Conservation (phyloP, 805 yeast genomes). For the Blastobotrys attinorum region DNA sequence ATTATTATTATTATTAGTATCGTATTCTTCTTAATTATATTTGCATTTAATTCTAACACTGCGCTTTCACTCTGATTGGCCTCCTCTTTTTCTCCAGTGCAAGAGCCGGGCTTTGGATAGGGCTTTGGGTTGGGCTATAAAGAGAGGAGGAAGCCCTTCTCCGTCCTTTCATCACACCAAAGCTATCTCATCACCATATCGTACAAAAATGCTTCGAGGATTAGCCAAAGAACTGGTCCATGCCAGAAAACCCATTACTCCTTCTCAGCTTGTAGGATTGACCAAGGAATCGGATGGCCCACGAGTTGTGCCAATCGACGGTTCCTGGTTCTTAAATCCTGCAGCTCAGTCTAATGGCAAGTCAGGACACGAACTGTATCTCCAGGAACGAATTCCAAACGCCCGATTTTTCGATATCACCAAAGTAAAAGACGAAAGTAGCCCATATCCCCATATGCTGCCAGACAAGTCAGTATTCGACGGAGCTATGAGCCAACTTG, state of each 20-base stretch:
- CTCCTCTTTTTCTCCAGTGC: too few species aligned
- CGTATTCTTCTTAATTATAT: too few species aligned
- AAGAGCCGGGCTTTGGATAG: too few species aligned
- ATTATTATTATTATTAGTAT: too few species aligned
- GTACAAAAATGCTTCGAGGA: slow-evolving; percentile 2
- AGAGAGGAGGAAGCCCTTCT: too few species aligned
- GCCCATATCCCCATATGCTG: slow-evolving; percentile 85
- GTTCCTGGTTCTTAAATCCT: slow-evolving; percentile 6
- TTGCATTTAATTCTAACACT: too few species aligned
- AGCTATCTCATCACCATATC: too few species aligned
- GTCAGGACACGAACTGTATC: slow-evolving; percentile 38
- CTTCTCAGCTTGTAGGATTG: slow-evolving; percentile 1
- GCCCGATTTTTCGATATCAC: slow-evolving; percentile 78
- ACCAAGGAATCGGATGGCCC: not conserved
- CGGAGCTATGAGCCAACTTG: slow-evolving; percentile 29
- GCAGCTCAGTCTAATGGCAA: slow-evolving; percentile 30
- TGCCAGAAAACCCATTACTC: slow-evolving; percentile 1
- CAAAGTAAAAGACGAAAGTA: slow-evolving; percentile 46
- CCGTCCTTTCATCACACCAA: not conserved
- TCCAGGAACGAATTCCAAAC: slow-evolving; percentile 55
- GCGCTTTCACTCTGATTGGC: too few species aligned
- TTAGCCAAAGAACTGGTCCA: slow-evolving; percentile 1
- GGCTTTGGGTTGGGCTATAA: too few species aligned
- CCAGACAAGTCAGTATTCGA: slow-evolving; percentile 57
- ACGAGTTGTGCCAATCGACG: slow-evolving; percentile 3